Evolutionary conservation across 1,284 basidiomycete genomes (phyloP), one percentile per base, ranked within the genome.

Genomic region (Cutaneotrichosporon cutaneum): DNA sequence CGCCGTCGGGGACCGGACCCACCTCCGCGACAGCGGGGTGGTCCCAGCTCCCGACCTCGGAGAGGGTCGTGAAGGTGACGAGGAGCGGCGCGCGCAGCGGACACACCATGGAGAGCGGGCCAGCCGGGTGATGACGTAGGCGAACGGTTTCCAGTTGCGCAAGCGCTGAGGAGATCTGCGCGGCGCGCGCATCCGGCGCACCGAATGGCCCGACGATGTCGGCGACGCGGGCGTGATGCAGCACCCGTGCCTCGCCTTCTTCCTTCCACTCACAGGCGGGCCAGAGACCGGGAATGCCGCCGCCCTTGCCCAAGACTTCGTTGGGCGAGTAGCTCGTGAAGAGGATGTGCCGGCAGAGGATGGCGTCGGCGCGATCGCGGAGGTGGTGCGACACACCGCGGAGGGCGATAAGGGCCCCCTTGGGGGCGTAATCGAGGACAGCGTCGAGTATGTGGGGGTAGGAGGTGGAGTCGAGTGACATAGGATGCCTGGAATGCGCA

Each of bases 371-470:
- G 8, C 56, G 56, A 24, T 61, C 59, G 7, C 64, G 59, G 22
- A 60, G 52, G 24, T 45, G 54, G 21, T 26, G 33, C 16, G 59
- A 66, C 1, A 54, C 45, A 2, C 50, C 54, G 13, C 64, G 61
- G 14, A 66, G 59, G 1, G 60, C 56, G 5, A 66, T 24, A 0
- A 56, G 54, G 5, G 56, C 47, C 1, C n/a, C 7, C 9, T 57
- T 57, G 2, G 54, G 50, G 3, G 59, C 57, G 30, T 59, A 32
- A 8, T 14, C 45, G 36, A 65, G 13, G 16, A 65, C 45, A 4
- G 33, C 16, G 9, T 59, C 54, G 45, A 65, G 27, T 36, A 65
- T 59, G 60, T 65, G 63, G 13, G 63, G 63, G 30, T 58, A 58
- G 14, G 56, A 45, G 3, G 45, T 26, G 10, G 30, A 36, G 56